Conservation (phyloP, 148 eudicot species). For the Gaultheria prostrata region DNA sequence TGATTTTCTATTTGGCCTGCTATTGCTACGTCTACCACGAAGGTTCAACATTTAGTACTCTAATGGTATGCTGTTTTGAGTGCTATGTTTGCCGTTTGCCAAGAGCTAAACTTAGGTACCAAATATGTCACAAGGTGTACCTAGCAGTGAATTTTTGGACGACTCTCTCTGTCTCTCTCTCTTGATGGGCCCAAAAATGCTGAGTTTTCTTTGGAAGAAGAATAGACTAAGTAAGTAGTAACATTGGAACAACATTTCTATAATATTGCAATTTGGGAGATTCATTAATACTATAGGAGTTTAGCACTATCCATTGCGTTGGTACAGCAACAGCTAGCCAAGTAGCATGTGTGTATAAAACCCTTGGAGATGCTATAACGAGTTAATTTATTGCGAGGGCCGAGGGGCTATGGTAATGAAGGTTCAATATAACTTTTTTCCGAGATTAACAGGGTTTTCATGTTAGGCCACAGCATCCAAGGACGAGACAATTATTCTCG, state of each 20-base stretch:
- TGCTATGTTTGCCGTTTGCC: background rate
- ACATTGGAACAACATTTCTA: background rate
- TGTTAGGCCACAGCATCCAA: slow-evolving; percentile 74
- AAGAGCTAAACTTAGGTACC: background rate
- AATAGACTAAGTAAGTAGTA: background rate
- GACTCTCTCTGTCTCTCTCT: background rate
- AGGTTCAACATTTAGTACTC: background rate
- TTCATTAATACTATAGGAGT: background rate
- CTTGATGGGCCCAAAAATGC: background rate
- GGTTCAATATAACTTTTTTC: background rate
- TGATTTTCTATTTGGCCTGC: background rate
- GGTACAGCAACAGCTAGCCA: background rate
- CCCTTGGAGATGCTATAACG: background rate
- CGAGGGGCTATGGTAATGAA: background rate
- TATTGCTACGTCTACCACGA: background rate
- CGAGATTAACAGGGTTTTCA: background rate
- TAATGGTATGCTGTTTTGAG: background rate
- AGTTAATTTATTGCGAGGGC: background rate
- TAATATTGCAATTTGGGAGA: background rate
- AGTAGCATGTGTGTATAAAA: background rate
- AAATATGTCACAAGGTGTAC: background rate
- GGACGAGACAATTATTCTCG: slow-evolving; percentile 90
- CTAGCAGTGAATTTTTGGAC: background rate
- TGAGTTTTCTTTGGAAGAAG: background rate
- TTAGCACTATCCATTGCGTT: background rate